Evolutionary conservation across 2,329 filamentous ascomycete species (phyloP).

Genomic region (Penicillium sp.): DNA sequence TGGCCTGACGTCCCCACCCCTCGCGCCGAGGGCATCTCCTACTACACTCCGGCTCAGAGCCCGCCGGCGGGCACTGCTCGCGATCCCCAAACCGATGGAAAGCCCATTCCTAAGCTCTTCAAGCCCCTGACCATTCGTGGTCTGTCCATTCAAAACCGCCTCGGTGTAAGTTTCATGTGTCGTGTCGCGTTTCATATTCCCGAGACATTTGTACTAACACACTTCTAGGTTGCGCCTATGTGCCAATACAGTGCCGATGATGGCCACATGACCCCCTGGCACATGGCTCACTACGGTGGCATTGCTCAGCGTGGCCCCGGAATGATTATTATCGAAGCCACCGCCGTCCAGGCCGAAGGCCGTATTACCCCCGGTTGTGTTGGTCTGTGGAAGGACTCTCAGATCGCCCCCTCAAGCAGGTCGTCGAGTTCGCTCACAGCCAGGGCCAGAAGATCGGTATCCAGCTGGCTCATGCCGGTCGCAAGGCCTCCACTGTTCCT

Average conservation of each 20-base stretch:
- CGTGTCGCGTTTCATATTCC: not conserved
- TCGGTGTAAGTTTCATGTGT: conserved; percentile 44
- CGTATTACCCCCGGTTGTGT: conserved; percentile 63
- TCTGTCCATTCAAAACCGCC: conserved; percentile 59
- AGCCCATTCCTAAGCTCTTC: conserved; percentile 52
- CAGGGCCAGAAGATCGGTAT: conserved; percentile 74
- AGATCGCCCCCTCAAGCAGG: conserved; percentile 64
- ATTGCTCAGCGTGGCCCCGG: conserved; percentile 73
- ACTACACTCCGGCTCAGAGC: conserved; percentile 37
- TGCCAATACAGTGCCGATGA: conserved; percentile 63
- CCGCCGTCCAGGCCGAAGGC: conserved; percentile 67
- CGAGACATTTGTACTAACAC: conserved; percentile 8
- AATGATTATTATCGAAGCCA: conserved; percentile 73
- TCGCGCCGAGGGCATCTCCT: conserved; percentile 39
- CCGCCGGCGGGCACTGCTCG: conserved; percentile 38
- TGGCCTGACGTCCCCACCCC: conserved; percentile 34
- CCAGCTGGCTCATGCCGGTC: conserved; percentile 75
- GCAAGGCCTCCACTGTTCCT: conserved; percentile 55
- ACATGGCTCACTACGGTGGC: conserved; percentile 75
- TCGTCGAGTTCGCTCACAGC: conserved; percentile 73
- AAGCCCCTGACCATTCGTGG: conserved; percentile 55
- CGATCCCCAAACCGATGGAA: conserved; percentile 40
- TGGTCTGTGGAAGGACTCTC: conserved; percentile 76
- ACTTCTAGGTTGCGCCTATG: conserved; percentile 44
- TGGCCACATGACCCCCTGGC: conserved; percentile 73